Evolutionary conservation across 2,329 filamentous ascomycete species (phyloP).

Genomic region (Fusarium pseudograminearum): DNA sequence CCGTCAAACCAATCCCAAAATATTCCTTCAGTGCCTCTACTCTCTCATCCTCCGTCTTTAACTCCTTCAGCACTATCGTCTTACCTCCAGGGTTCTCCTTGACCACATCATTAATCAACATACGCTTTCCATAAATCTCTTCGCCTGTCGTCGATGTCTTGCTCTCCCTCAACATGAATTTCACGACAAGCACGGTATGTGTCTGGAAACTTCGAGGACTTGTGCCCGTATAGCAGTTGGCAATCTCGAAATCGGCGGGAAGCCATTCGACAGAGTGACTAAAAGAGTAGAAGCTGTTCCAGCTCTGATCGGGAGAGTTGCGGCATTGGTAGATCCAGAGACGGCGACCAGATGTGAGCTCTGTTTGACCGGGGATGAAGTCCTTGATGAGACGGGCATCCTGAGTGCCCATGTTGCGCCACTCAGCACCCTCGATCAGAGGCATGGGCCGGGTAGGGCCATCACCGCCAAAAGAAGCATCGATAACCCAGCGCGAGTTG

Average conservation of each 20-base stretch:
- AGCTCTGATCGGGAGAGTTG: conserved; percentile 60
- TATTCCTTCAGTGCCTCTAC: conserved; percentile 62
- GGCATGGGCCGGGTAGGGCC: conserved; percentile 69
- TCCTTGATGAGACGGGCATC: conserved; percentile 66
- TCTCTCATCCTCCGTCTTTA: conserved; percentile 65
- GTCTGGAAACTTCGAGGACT: conserved; percentile 65
- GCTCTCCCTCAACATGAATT: conserved; percentile 62
- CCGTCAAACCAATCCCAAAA: conserved; percentile 65
- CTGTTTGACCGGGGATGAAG: conserved; percentile 60
- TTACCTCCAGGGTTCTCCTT: conserved; percentile 66
- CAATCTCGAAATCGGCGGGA: conserved; percentile 69
- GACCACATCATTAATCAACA: conserved; percentile 63
- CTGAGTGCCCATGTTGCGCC: conserved; percentile 65
- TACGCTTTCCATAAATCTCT: conserved; percentile 64
- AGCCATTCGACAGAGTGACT: conserved; percentile 71
- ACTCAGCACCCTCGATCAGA: conserved; percentile 58
- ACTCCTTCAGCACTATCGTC: conserved; percentile 60
- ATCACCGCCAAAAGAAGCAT: conserved; percentile 74
- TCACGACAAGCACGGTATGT: conserved; percentile 63
- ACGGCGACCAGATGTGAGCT: conserved; percentile 55
- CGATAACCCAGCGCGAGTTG: conserved; percentile 64
- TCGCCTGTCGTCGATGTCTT: conserved; percentile 57
- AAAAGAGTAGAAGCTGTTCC: conserved; percentile 74
- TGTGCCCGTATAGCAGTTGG: conserved; percentile 69
- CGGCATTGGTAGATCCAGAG: conserved; percentile 75